Base-by-base conservation (phyloP, 1,139 yeast species). In the Chernovozyma sophiae-reginae region DNA sequence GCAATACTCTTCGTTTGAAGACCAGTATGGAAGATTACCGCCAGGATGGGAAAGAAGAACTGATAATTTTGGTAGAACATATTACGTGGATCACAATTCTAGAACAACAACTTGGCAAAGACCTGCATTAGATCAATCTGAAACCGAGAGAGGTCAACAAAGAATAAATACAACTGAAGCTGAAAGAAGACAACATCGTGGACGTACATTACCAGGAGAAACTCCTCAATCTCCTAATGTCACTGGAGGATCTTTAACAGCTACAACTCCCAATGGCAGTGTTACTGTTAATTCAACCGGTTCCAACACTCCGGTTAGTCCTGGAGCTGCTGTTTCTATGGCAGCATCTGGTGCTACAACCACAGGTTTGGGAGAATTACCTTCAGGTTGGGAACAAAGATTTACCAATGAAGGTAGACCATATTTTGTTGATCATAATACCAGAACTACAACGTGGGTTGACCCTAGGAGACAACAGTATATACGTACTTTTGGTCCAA, bases 31-130 rank as follows among this genome's bases (percentile, higher is more conserved):
- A 34, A 75, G 97, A 53, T 72, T 92, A 48, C 99, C 98, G 4
- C 86, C 97, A 3, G 99, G 99, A 3, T 92, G 98, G 98, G 99
- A 92, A 63, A 80, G 98, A 51, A 79, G 97, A 61, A 90, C 97
- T 1, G 99, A 92, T 60, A 89, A 89, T 58, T 86, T 89, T 53
- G 98, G 98, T 24, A 79, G 99, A 55, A 92, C 97, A 1, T 92
- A 94, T 62, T 92, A 92, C 58, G 98, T 92, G 30, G 99, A 92
- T 63, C 99, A 92, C 65, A 90, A 90, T 60, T 86, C 96, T 24
- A 81, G 97, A 63, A 86, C 97, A 6, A 92, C 99, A 3, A 92
- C 98, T 10, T 92, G 99, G 99, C 90, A 86, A 51, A 79, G 99
- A 52, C 99, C 99, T 20, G 77, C 90, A 4, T 60, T 78, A 48